Conservation (phyloP, 352 stramenopile genomes). For the Globisporangium viniferum region DNA sequence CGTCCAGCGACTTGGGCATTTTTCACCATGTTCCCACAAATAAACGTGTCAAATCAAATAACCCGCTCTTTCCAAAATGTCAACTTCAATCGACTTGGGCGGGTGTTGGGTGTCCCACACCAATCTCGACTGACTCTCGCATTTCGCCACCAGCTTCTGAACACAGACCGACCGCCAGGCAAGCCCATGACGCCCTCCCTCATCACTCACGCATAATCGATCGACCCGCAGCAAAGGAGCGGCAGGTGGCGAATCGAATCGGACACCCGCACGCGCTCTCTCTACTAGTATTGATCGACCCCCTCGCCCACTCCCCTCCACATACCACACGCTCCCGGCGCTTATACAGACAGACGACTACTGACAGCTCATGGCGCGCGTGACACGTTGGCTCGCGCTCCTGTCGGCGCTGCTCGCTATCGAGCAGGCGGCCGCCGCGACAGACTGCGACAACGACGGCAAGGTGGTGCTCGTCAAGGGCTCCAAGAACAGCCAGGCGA, state of each 20-base stretch:
- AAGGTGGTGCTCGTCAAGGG: slow-evolving; percentile 40
- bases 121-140: slow-evolving; percentile 8
- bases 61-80: not conserved
- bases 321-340: not conserved
- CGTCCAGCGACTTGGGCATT: not conserved
- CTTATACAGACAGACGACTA: not conserved
- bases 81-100: not conserved
- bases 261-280: not conserved
- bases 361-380: slow-evolving; percentile 9
- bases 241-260: not conserved
- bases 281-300: not conserved
- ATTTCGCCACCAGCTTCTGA: not conserved
- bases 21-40: not conserved
- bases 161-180: not conserved
- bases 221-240: not conserved
- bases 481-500: slow-evolving; percentile 22
- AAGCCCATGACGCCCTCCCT: not conserved
- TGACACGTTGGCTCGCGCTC: slow-evolving; percentile 7
- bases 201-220: not conserved
- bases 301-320: not conserved
- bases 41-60: not conserved
- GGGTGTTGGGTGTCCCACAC: slow-evolving; percentile 3
- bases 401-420: not conserved
- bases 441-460: slow-evolving; percentile 31
- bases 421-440: not conserved